phyloP scores from a whole-genome alignment of 768 basidiomycete species.

The Trametes cingulata region DNA sequence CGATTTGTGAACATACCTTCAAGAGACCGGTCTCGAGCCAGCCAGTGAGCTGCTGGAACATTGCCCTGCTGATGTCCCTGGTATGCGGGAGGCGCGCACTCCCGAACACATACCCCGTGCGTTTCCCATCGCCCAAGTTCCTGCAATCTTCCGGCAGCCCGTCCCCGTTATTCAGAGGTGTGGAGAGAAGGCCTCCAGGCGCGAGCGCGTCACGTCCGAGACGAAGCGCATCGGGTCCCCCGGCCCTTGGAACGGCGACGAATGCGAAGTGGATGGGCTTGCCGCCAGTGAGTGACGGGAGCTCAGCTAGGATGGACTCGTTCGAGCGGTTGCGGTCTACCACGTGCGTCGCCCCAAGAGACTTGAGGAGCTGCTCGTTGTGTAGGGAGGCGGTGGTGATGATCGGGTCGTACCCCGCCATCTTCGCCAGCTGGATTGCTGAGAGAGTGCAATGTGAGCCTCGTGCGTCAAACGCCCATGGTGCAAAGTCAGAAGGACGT shows the following conservation, averaged over 20 bases:
- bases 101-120: slow-evolving; percentile 9
- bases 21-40: slow-evolving; percentile 15
- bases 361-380: slow-evolving; percentile 11
- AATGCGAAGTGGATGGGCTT: slow-evolving; percentile 27
- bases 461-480: neutral
- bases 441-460: neutral
- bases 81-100: slow-evolving; percentile 4
- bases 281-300: slow-evolving; percentile 21
- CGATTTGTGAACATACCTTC: slow-evolving; percentile 12
- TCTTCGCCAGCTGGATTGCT: slow-evolving; percentile 22
- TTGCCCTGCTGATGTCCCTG: slow-evolving; percentile 2
- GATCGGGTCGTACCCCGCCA: slow-evolving; percentile 21
- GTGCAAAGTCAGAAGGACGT: neutral
- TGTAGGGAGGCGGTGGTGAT: slow-evolving; percentile 21
- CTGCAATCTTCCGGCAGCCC: neutral
- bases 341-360: slow-evolving; percentile 28
- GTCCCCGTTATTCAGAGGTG: slow-evolving; percentile 1
- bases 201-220: slow-evolving; percentile 27
- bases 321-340: slow-evolving; percentile 26
- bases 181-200: slow-evolving; percentile 23
- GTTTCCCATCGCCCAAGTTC: slow-evolving; percentile 12
- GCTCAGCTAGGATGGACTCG: slow-evolving; percentile 12
- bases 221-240: slow-evolving; percentile 12
- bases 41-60: slow-evolving; percentile 16
- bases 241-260: slow-evolving; percentile 21